Percentiles rank a stretch among this genome's conserved stretches.
These are phyloP conservation scores for Tripidium arundinaceum DNA, from an alignment of 202 grass and related monocot species.

Conservation along the genomic window DNA sequence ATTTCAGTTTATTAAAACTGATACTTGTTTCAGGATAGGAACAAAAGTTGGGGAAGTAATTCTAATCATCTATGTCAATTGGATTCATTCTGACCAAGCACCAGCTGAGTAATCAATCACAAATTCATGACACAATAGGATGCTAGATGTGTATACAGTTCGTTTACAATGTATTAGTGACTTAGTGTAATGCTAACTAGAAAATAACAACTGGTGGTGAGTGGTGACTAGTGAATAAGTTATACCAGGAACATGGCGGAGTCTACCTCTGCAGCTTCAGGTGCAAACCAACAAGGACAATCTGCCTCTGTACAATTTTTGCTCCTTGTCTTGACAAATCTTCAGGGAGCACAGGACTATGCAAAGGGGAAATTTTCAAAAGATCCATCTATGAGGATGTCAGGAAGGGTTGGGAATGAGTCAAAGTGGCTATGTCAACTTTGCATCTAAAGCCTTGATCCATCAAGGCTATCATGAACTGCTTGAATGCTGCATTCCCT, in stretches of 20 bases:
- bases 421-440: not conserved
- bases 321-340: not conserved
- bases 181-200: not conserved
- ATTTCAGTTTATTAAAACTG: not conserved
- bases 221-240: not conserved
- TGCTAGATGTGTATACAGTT: not conserved
- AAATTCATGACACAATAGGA: not conserved
- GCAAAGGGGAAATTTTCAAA: not conserved
- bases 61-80: not conserved
- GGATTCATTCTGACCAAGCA: not conserved
- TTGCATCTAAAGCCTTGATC: not conserved
- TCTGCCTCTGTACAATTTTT: not conserved
- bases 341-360: not conserved
- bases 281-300: not conserved
- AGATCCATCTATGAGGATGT: not conserved
- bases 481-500: not conserved
- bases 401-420: not conserved
- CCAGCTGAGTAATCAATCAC: not conserved
- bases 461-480: slow-evolving; percentile 18
- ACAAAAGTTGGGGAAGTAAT: not conserved
- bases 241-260: not conserved
- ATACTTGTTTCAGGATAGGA: not conserved
- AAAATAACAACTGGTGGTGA: not conserved
- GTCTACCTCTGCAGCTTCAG: not conserved
- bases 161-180: not conserved